phyloP scores from a whole-genome alignment of 257 asterid species.

The Lithospermum erythrorhizon region DNA sequence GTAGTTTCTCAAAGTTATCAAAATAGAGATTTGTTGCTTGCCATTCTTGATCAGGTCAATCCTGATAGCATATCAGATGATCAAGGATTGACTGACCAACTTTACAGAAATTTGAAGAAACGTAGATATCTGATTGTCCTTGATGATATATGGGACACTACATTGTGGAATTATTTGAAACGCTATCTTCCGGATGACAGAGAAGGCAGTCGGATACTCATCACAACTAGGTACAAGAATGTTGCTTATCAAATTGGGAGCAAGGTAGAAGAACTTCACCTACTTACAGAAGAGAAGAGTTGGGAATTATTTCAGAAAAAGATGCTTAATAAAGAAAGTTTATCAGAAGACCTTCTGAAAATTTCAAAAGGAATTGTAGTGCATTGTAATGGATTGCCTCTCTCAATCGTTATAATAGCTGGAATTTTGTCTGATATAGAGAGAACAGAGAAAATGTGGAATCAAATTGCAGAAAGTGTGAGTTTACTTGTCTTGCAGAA shows the following conservation, averaged over 20 bases:
- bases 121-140: conserved; percentile 1
- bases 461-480: background rate
- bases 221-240: background rate
- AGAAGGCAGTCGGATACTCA: background rate
- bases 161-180: background rate
- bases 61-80: background rate
- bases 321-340: background rate
- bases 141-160: conserved; percentile 3
- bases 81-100: background rate
- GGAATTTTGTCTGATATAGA: background rate
- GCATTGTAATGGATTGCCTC: background rate
- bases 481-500: background rate
- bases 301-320: background rate
- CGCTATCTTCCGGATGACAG: conserved; percentile 2
- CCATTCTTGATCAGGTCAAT: background rate
- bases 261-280: background rate
- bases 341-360: background rate
- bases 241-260: background rate
- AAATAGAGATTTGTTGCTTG: background rate
- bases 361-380: background rate
- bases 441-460: background rate
- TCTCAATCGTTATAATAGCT: background rate
- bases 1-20: conserved; percentile 5
- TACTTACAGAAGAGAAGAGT: background rate
- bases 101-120: background rate